phyloP scores from a whole-genome alignment of 257 asterid genomes.

The Solanum virginianum region DNA sequence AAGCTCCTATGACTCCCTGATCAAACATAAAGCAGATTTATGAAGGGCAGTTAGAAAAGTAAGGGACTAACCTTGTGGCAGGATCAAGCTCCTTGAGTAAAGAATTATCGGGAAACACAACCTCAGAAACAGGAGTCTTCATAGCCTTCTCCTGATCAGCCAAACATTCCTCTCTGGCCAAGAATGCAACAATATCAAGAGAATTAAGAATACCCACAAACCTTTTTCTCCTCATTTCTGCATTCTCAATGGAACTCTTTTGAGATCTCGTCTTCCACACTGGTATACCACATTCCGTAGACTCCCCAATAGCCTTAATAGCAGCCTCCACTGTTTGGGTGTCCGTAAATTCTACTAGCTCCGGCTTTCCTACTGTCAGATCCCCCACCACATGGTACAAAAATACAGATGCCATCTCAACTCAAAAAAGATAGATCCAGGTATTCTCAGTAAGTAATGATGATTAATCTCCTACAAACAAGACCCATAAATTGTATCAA shows the following conservation, averaged over 20 bases:
- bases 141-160: constrained; percentile 66
- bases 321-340: constrained; percentile 85
- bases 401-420: constrained; percentile 73
- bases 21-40: not conserved
- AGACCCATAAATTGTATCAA: not conserved
- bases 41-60: not conserved
- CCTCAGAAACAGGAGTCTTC: constrained; percentile 76
- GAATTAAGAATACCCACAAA: constrained; percentile 85
- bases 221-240: constrained; percentile 67
- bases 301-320: constrained; percentile 66
- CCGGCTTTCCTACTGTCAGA: constrained; percentile 98
- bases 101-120: constrained; percentile 47
- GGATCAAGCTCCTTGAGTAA: constrained; percentile 87
- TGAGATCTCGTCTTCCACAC: constrained; percentile 79
- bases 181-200: constrained; percentile 71
- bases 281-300: constrained; percentile 84
- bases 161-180: constrained; percentile 63
- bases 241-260: constrained; percentile 45
- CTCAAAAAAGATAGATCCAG: not conserved
- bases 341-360: constrained; percentile 70
- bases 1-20: not conserved
- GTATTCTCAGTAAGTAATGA: not conserved
- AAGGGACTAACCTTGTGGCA: constrained; percentile 58
- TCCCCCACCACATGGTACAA: constrained; percentile 95
- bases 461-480: not conserved